These are phyloP conservation scores for Aspergillus homomorphus DNA, from an alignment of 495 filamentous ascomycete genomes.

Conservation along the genomic window DNA sequence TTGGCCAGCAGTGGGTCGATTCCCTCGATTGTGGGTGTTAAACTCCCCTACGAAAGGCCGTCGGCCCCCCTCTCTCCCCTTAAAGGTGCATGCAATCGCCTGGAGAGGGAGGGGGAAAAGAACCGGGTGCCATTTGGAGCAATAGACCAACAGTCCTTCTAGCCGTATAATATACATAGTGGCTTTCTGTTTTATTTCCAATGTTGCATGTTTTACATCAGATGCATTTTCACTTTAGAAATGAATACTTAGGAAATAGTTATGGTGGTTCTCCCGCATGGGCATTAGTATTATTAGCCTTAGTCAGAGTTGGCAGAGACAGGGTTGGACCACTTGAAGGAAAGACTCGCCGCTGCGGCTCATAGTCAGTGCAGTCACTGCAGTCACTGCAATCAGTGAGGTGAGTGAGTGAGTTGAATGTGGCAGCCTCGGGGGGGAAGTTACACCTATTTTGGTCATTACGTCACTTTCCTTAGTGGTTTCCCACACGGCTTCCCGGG, in stretches of 20 bases:
- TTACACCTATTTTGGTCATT: constrained; percentile 8
- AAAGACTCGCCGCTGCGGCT: constrained; percentile 9
- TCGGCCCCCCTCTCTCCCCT: not conserved
- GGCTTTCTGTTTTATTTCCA: no score
- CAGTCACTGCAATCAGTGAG: no score
- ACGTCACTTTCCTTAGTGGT: constrained; percentile 23
- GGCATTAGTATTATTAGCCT: constrained; percentile 8
- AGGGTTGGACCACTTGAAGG: constrained; percentile 8
- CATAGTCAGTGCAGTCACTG: constrained; percentile 11
- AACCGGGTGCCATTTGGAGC: not conserved
- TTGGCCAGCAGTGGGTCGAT: constrained; percentile 38
- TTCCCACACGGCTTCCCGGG: constrained; percentile 21
- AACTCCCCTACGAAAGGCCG: constrained; percentile 25
- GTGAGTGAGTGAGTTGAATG: no score
- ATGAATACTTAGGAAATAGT: not conserved
- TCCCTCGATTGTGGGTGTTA: constrained; percentile 37
- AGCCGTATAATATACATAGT: no score
- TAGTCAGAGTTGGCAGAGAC: constrained; percentile 6
- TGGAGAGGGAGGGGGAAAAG: constrained; percentile 10
- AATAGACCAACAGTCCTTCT: not conserved
- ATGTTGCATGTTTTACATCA: not conserved
- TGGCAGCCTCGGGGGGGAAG: no score
- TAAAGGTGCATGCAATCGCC: constrained; percentile 16
- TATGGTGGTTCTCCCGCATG: not conserved
- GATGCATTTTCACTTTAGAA: not conserved